Conservation (phyloP, 129 eudicot species). For the Dittrichia graveolens region DNA sequence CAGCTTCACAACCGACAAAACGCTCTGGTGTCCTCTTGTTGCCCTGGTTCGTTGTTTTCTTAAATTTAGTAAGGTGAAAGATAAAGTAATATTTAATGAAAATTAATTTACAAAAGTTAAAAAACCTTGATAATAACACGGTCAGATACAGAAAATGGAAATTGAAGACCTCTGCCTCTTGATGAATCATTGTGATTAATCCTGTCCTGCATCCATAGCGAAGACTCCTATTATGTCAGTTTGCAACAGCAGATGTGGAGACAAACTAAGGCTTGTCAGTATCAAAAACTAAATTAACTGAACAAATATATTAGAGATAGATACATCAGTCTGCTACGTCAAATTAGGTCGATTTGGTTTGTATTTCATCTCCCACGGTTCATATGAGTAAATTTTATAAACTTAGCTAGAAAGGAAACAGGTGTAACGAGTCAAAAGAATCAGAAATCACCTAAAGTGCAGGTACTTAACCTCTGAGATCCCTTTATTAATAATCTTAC, state of each 20-base stretch:
- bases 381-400: background rate
- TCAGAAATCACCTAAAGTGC: background rate
- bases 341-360: background rate
- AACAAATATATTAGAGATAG: background rate
- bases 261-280: background rate
- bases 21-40: constrained; percentile 95
- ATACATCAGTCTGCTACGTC: background rate
- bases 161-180: constrained; percentile 85
- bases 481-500: background rate
- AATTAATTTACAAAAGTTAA: background rate
- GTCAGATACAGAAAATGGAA: constrained; percentile 72
- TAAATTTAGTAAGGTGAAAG: background rate
- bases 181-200: constrained; percentile 49
- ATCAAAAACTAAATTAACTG: background rate
- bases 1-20: constrained; percentile 92
- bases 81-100: background rate
- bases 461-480: constrained; percentile 5
- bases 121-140: constrained; percentile 85
- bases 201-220: constrained; percentile 53
- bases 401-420: background rate
- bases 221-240: background rate
- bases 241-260: background rate
- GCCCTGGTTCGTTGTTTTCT: constrained; percentile 53
- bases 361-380: background rate
- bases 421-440: background rate